A percentile compares a stretch with the other conserved stretches of the same genome.
These are phyloP conservation scores for Periconia macrospinosa DNA, from an alignment of 2,329 filamentous ascomycete species.

Conservation along the genomic window DNA sequence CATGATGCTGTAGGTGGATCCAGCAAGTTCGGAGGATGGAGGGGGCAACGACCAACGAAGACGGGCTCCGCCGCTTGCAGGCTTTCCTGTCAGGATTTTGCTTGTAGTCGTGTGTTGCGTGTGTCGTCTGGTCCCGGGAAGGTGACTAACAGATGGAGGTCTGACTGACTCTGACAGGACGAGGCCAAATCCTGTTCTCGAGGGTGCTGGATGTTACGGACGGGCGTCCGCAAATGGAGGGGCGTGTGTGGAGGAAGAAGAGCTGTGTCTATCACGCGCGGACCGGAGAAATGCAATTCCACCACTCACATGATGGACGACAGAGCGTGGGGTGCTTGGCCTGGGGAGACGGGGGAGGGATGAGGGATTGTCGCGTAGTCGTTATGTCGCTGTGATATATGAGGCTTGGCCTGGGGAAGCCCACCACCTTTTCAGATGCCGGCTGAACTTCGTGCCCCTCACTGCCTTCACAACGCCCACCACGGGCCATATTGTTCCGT, in stretches of 20 bases:
- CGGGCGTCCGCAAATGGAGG: constrained; percentile 11
- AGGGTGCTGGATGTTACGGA: not conserved
- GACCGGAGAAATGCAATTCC: constrained; percentile 24
- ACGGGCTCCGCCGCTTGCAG: constrained; percentile 16
- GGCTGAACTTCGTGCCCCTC: constrained; percentile 24
- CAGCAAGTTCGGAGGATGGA: constrained; percentile 14
- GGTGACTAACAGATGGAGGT: constrained; percentile 32
- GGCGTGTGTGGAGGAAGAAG: constrained; percentile 18
- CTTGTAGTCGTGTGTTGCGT: not conserved
- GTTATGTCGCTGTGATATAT: no score
- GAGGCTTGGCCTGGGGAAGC: not conserved
- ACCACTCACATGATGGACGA: constrained; percentile 23
- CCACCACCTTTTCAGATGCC: not conserved
- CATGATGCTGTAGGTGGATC: not conserved
- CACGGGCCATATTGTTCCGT: constrained; percentile 28
- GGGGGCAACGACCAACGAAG: constrained; percentile 7
- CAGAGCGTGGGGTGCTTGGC: constrained; percentile 37
- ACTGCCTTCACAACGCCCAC: constrained; percentile 7
- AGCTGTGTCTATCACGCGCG: not conserved
- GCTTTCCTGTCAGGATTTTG: constrained; percentile 18
- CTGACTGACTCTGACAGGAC: not conserved
- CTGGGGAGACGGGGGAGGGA: constrained; percentile 25
- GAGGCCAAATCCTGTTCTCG: no score
- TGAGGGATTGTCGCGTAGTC: no score
- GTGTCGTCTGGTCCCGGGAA: not conserved